Conservation (phyloP, 1,284 basidiomycete species). For the Ustilago cynodontis region DNA sequence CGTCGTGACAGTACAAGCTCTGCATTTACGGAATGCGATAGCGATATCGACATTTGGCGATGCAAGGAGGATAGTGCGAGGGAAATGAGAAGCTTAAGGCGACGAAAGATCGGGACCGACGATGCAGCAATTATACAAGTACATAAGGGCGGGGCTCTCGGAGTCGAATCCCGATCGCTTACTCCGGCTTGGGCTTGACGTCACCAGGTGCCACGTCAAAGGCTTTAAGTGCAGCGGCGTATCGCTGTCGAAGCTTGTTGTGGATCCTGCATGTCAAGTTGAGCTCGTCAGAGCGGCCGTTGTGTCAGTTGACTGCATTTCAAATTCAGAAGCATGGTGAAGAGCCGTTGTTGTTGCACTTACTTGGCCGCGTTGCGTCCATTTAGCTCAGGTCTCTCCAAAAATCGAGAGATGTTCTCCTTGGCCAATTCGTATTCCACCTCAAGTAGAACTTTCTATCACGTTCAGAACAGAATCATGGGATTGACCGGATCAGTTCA, state of each 20-base stretch:
- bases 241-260: too few species aligned
- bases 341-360: not conserved
- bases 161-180: not conserved
- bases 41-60: slow-evolving; percentile 16
- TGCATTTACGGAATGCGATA: not conserved
- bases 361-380: slow-evolving; percentile 15
- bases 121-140: not conserved
- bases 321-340: too few species aligned
- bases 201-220: not conserved
- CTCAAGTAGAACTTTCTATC: slow-evolving; percentile 11
- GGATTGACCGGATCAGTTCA: too few species aligned
- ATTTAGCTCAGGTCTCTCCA: not conserved
- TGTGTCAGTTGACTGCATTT: not conserved
- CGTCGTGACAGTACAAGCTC: too few species aligned
- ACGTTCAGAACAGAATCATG: not conserved
- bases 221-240: too few species aligned
- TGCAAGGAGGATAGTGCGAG: not conserved
- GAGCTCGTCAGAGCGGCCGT: not conserved
- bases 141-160: too few species aligned
- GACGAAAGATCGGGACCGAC: too few species aligned
- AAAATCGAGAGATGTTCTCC: slow-evolving; percentile 13
- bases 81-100: not conserved
- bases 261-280: slow-evolving; percentile 5
- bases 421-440: slow-evolving; percentile 4
- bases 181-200: not conserved